Conservation (phyloP, 2,329 filamentous ascomycete genomes). For the Colletotrichum horii region DNA sequence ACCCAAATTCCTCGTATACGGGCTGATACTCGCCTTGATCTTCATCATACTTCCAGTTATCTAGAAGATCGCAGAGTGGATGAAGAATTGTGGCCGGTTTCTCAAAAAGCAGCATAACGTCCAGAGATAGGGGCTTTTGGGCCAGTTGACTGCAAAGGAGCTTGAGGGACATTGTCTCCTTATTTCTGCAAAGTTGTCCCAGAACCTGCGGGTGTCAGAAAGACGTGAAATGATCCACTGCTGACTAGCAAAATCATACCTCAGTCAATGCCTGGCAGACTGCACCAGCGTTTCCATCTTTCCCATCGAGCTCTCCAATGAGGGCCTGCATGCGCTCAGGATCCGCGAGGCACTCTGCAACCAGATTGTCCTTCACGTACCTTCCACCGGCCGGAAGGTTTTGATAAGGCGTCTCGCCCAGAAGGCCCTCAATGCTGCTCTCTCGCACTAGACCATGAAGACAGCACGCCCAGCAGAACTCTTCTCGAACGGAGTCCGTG, state of each 20-base stretch:
- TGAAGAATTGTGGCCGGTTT: conserved; percentile 72
- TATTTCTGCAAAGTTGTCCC: conserved; percentile 70
- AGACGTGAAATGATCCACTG: not conserved
- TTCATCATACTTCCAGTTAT: conserved; percentile 82
- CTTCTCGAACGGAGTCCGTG: conserved; percentile 63
- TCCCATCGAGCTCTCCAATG: conserved; percentile 82
- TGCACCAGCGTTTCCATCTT: conserved; percentile 90
- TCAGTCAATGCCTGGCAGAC: conserved; percentile 80
- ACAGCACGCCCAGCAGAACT: conserved; percentile 91
- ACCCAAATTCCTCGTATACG: conserved; percentile 85
- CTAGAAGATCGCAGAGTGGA: conserved; percentile 76
- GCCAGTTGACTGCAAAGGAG: conserved; percentile 75
- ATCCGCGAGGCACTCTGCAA: conserved; percentile 79
- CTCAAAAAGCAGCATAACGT: conserved; percentile 78
- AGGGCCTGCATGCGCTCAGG: conserved; percentile 77
- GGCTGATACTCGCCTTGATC: conserved; percentile 86
- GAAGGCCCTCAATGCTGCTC: conserved; percentile 75
- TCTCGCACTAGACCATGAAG: conserved; percentile 85
- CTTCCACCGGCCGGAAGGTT: conserved; percentile 76
- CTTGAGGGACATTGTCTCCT: conserved; percentile 83
- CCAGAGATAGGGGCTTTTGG: conserved; percentile 72
- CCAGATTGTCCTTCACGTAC: conserved; percentile 78
- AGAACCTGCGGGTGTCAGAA: conserved; percentile 57
- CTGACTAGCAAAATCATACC: conserved; percentile 43
- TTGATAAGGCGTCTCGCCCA: conserved; percentile 85